Percentiles rank a stretch among this genome's conserved stretches.
These are phyloP conservation scores for Tetrapisispora arboricola DNA, from an alignment of 805 yeast species.

Conservation along the genomic window DNA sequence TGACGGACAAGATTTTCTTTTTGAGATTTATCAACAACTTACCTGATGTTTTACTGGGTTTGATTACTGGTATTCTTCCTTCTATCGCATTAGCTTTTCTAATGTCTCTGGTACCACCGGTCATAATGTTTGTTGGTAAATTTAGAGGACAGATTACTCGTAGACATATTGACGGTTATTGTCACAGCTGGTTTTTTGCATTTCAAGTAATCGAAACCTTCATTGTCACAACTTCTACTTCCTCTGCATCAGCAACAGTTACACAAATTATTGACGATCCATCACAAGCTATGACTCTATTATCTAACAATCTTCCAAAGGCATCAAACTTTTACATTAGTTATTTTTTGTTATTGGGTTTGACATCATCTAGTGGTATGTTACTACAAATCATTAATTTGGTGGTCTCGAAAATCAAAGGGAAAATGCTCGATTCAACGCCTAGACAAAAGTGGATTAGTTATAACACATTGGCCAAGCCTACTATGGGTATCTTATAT, in stretches of 20 bases:
- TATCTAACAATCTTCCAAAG: constrained; percentile 73
- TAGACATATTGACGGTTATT: constrained; percentile 67
- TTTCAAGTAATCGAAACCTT: constrained; percentile 89
- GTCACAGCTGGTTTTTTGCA: constrained; percentile 82
- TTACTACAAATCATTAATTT: constrained; percentile 68
- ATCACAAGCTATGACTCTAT: constrained; percentile 54
- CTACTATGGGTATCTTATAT: constrained; percentile 74
- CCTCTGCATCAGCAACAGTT: constrained; percentile 71
- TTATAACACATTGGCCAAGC: constrained; percentile 48
- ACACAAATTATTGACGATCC: constrained; percentile 62
- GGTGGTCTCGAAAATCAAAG: constrained; percentile 59
- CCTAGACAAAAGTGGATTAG: constrained; percentile 91
- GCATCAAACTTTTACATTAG: constrained; percentile 85
- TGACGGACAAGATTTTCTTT: constrained; percentile 64
- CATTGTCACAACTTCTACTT: constrained; percentile 70
- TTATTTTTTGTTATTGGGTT: constrained; percentile 73
- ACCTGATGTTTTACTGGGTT: constrained; percentile 63
- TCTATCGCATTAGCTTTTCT: constrained; percentile 68
- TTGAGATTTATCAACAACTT: constrained; percentile 64
- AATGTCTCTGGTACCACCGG: constrained; percentile 79
- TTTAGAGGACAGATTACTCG: constrained; percentile 60
- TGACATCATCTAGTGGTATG: constrained; percentile 65
- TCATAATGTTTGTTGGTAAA: constrained; percentile 68
- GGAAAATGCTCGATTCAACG: constrained; percentile 65
- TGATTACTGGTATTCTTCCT: constrained; percentile 83